Evolutionary conservation across 805 yeast species (phyloP).

Genomic region (Metschnikowia corniflorae): DNA sequence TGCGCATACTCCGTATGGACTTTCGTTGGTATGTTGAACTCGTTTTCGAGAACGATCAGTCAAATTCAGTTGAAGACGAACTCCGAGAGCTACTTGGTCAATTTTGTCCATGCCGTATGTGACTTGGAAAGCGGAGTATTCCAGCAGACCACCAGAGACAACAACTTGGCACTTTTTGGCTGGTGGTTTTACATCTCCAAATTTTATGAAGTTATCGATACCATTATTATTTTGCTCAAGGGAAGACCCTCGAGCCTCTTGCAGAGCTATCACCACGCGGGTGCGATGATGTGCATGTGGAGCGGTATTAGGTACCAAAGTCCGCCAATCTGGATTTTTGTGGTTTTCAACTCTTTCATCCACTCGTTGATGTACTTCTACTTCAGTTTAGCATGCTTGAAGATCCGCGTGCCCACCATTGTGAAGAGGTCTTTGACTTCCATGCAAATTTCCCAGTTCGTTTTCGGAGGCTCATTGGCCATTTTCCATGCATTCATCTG

Average conservation of each 20-base stretch:
- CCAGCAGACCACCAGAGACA: constrained; percentile 22
- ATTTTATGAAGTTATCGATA: constrained; percentile 69
- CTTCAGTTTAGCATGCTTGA: constrained; percentile 57
- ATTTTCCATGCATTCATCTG: constrained; percentile 57
- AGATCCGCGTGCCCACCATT: constrained; percentile 52
- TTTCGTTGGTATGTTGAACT: constrained; percentile 56
- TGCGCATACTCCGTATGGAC: constrained; percentile 72
- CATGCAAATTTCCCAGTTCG: constrained; percentile 65
- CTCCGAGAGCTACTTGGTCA: constrained; percentile 30
- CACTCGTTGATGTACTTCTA: constrained; percentile 74
- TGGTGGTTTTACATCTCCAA: constrained; percentile 68
- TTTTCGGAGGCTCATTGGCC: constrained; percentile 68
- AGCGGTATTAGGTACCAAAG: constrained; percentile 65
- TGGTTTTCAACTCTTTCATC: constrained; percentile 74
- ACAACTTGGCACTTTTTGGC: constrained; percentile 52
- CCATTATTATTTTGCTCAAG: constrained; percentile 61
- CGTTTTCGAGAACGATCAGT: constrained; percentile 43
- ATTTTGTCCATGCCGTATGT: constrained; percentile 61
- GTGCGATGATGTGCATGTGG: constrained; percentile 83
- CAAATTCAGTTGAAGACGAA: constrained; percentile 12
- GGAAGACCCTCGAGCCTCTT: constrained; percentile 64
- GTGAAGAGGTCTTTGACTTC: constrained; percentile 61
- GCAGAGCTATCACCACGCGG: constrained; percentile 75
- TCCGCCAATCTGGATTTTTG: constrained; percentile 80
- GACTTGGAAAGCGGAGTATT: constrained; percentile 59